Evolutionary conservation across 306 rosid genomes (phyloP).

Genomic region (Datisca glomerata): DNA sequence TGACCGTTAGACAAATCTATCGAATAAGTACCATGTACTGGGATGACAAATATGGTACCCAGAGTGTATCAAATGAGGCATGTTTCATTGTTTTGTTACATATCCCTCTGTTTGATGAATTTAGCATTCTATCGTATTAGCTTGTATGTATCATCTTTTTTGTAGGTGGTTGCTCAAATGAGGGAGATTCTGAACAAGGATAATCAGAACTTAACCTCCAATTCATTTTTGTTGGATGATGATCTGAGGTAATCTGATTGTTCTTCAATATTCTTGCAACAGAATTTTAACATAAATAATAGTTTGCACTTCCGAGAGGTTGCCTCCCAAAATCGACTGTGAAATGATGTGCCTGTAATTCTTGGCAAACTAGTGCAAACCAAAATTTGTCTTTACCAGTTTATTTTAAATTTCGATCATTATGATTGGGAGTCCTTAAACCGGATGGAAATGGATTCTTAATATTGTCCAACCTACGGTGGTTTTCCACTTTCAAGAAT

Average conservation of each 20-base stretch:
- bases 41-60: constrained; percentile 99
- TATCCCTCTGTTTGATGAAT: constrained; percentile 8
- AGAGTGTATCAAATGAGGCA: constrained; percentile 97
- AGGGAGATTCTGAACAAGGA: constrained; percentile 84
- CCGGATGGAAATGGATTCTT: no score
- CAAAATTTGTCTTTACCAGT: no score
- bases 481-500: no score
- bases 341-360: no score
- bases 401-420: no score
- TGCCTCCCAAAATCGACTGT: no score
- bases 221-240: constrained; percentile 94
- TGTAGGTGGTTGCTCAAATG: constrained; percentile 89
- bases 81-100: constrained; percentile 28
- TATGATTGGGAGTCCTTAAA: no score
- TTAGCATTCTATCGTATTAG: background rate
- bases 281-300: background rate
- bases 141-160: background rate
- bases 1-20: constrained; percentile 94
- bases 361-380: no score
- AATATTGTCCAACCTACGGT: no score
- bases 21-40: constrained; percentile 99
- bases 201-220: constrained; percentile 79
- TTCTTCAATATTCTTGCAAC: background rate
- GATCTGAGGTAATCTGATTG: constrained; percentile 67
- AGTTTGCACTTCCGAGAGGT: no score